Percentiles rank a stretch among this genome's conserved stretches.
Conservation (phyloP, 495 filamentous ascomycete species). For the Neurospora sp. region DNA sequence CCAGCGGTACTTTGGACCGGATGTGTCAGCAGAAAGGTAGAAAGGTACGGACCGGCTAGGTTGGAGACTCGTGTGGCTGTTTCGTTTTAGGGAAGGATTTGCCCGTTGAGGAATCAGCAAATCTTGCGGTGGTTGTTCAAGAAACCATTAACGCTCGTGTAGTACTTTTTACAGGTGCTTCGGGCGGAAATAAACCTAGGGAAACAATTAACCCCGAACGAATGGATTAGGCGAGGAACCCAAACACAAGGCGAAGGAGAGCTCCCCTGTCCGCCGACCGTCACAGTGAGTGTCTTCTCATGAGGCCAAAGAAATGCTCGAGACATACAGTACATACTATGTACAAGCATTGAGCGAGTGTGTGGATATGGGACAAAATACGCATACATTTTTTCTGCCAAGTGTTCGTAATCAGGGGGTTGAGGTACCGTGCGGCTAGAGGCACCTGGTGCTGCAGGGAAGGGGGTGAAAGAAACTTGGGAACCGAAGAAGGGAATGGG, state of each 20-base stretch:
- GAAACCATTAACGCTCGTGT: too few relatives aligned
- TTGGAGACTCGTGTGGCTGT: neutral
- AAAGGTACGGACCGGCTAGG: neutral
- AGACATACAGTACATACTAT: neutral
- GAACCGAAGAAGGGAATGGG: neutral
- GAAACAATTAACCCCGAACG: neutral
- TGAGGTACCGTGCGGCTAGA: neutral
- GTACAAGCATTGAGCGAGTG: neutral
- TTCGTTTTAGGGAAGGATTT: neutral
- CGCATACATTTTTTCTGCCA: neutral
- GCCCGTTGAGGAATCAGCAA: neutral
- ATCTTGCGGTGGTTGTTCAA: too few relatives aligned
- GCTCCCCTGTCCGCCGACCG: neutral
- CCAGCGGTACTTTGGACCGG: neutral
- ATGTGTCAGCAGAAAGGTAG: neutral
- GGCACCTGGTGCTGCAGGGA: neutral
- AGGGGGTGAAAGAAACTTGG: neutral
- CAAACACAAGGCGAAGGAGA: neutral
- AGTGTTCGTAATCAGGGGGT: neutral
- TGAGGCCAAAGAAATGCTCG: neutral
- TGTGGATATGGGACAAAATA: neutral
- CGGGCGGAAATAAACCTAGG: neutral
- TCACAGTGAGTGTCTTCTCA: neutral
- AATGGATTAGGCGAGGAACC: neutral
- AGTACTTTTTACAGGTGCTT: neutral